phyloP scores from a whole-genome alignment of 2,329 filamentous ascomycete genomes.

The Talaromyces funiculosus region DNA sequence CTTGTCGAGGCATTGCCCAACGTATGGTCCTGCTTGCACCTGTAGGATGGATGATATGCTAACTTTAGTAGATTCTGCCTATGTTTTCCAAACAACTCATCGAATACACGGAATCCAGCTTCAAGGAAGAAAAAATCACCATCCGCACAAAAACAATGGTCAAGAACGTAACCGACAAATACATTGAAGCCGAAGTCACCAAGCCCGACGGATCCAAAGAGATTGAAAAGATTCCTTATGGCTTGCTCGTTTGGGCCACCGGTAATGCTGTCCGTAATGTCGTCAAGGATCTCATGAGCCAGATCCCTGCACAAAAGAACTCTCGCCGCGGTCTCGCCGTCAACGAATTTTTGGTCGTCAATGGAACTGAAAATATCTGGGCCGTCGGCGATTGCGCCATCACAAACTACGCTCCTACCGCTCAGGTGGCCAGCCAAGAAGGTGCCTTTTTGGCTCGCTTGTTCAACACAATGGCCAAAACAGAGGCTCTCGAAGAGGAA shows the following conservation, averaged over 20 bases:
- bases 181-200: constrained; percentile 81
- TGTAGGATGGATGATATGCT: not conserved
- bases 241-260: constrained; percentile 95
- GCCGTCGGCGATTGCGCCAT: constrained; percentile 95
- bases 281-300: constrained; percentile 82
- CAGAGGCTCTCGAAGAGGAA: constrained; percentile 70
- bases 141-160: constrained; percentile 99
- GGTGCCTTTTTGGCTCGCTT: constrained; percentile 89
- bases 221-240: constrained; percentile 78
- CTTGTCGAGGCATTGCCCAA: constrained; percentile 96
- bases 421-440: constrained; percentile 93
- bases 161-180: constrained; percentile 90
- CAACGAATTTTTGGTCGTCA: constrained; percentile 98
- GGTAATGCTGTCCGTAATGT: constrained; percentile 89
- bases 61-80: constrained; percentile 58
- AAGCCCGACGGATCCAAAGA: constrained; percentile 80
- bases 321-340: constrained; percentile 91
- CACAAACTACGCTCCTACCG: constrained; percentile 94
- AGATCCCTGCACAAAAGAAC: constrained; percentile 91
- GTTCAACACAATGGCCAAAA: constrained; percentile 99
- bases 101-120: constrained; percentile 97
- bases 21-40: constrained; percentile 37
- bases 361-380: constrained; percentile 96
- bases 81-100: constrained; percentile 99
- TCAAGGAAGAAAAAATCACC: constrained; percentile 96